These are phyloP conservation scores for Geosmithia putterillii DNA, from an alignment of 2,329 filamentous ascomycete genomes.

Conservation along the genomic window DNA sequence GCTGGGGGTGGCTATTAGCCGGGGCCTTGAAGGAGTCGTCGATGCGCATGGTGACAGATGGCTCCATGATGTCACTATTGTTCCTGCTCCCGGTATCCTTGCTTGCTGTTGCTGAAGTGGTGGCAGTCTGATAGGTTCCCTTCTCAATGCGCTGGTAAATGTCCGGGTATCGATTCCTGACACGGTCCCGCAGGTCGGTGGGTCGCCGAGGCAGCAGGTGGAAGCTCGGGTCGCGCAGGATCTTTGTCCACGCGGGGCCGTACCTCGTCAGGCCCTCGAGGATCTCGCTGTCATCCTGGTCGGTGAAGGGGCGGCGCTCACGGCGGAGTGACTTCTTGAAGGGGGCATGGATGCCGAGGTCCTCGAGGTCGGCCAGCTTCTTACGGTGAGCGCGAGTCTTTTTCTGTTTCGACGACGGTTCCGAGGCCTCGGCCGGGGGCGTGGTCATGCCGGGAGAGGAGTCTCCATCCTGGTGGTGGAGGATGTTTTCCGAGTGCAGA, in stretches of 20 bases:
- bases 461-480: slow-evolving; percentile 26
- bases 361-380: slow-evolving; percentile 40
- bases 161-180: slow-evolving; percentile 51
- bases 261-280: slow-evolving; percentile 46
- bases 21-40: slow-evolving; percentile 30
- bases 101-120: no score
- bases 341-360: slow-evolving; percentile 48
- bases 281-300: slow-evolving; percentile 51
- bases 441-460: slow-evolving; percentile 1
- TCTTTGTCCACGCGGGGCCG: slow-evolving; percentile 53
- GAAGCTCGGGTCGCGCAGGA: slow-evolving; percentile 47
- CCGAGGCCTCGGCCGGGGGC: slow-evolving; percentile 17
- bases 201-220: slow-evolving; percentile 46
- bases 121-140: slow-evolving; percentile 31
- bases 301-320: slow-evolving; percentile 47
- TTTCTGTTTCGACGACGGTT: slow-evolving; percentile 22
- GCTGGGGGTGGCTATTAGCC: no score
- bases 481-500: slow-evolving; percentile 41
- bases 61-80: slow-evolving; percentile 36
- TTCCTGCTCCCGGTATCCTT: slow-evolving; percentile 26
- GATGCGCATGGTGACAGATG: slow-evolving; percentile 36
- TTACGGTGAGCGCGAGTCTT: slow-evolving; percentile 43
- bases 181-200: slow-evolving; percentile 49
- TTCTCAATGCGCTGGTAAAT: slow-evolving; percentile 46
- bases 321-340: slow-evolving; percentile 51